A percentile compares a stretch with the other conserved stretches of the same genome.
phyloP scores from a whole-genome alignment of 805 yeast species.

The Hanseniaspora clermontiae region DNA sequence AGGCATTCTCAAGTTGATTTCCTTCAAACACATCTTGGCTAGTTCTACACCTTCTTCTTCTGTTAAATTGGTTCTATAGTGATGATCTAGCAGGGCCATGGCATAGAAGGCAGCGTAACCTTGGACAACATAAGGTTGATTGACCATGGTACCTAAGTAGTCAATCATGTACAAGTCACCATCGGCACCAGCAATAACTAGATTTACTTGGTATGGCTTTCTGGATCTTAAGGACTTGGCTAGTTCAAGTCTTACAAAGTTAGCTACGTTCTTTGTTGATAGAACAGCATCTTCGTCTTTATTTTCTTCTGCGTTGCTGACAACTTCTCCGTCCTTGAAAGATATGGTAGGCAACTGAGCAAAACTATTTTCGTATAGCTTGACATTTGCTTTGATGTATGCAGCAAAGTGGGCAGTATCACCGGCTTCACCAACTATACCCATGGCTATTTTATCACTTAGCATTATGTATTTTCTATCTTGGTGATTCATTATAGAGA shows the following conservation, averaged over 20 bases:
- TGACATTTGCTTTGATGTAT: conserved; percentile 83
- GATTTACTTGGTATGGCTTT: conserved; percentile 89
- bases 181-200: conserved; percentile 79
- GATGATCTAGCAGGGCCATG: conserved; percentile 78
- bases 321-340: conserved; percentile 1
- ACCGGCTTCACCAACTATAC: conserved; percentile 91
- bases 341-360: conserved; percentile 18
- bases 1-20: conserved; percentile 75
- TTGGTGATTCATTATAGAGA: conserved; percentile 60
- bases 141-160: conserved; percentile 82
- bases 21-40: conserved; percentile 59
- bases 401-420: conserved; percentile 94
- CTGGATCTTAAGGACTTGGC: conserved; percentile 84
- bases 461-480: conserved; percentile 72
- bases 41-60: conserved; percentile 68
- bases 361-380: conserved; percentile 76
- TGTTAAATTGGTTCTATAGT: conserved; percentile 65
- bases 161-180: conserved; percentile 73
- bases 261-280: conserved; percentile 74
- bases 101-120: conserved; percentile 98
- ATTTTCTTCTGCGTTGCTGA: neutral
- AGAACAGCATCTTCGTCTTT: conserved; percentile 36
- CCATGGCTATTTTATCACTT: conserved; percentile 67
- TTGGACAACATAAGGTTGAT: conserved; percentile 92
- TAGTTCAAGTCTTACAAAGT: conserved; percentile 75